Evolutionary conservation across 805 yeast species (phyloP).

Genomic region (Candida suzukii): DNA sequence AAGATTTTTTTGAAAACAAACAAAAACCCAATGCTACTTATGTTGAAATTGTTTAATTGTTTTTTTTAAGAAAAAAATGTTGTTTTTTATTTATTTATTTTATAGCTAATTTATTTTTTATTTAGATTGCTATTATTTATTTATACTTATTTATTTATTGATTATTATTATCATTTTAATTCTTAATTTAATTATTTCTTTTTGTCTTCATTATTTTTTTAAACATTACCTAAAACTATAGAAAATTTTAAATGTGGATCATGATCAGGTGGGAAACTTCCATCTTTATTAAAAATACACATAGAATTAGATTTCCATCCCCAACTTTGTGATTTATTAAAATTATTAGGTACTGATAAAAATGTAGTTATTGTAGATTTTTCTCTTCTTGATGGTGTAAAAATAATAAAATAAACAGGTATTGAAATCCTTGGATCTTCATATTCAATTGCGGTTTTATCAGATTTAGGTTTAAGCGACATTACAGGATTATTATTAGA

Average conservation of each 20-base stretch:
- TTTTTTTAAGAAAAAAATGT: too few relatives aligned
- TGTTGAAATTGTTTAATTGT: background rate
- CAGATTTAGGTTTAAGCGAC: slow-evolving; percentile 3
- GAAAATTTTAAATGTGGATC: slow-evolving; percentile 39
- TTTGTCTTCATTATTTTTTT: background rate
- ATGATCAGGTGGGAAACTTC: slow-evolving; percentile 36
- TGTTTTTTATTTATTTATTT: too few relatives aligned
- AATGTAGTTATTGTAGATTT: slow-evolving; percentile 43
- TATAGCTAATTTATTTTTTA: too few relatives aligned
- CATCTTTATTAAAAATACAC: slow-evolving; percentile 45
- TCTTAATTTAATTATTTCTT: too few relatives aligned
- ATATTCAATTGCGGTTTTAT: slow-evolving; percentile 30
- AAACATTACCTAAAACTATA: slow-evolving; percentile 42
- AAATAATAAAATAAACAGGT: slow-evolving; percentile 45
- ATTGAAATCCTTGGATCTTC: slow-evolving; percentile 40
- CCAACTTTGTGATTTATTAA: slow-evolving; percentile 51
- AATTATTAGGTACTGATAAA: slow-evolving; percentile 47
- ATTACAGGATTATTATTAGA: too few relatives aligned
- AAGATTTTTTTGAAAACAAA: too few relatives aligned
- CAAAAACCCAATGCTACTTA: background rate
- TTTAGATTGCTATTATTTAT: too few relatives aligned
- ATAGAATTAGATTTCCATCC: slow-evolving; percentile 54
- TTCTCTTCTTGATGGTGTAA: slow-evolving; percentile 42
- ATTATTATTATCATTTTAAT: too few relatives aligned
- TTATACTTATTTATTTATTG: too few relatives aligned